Base-by-base conservation (phyloP, 495 filamentous ascomycete genomes). In the Trichocladium uniseriatum region DNA sequence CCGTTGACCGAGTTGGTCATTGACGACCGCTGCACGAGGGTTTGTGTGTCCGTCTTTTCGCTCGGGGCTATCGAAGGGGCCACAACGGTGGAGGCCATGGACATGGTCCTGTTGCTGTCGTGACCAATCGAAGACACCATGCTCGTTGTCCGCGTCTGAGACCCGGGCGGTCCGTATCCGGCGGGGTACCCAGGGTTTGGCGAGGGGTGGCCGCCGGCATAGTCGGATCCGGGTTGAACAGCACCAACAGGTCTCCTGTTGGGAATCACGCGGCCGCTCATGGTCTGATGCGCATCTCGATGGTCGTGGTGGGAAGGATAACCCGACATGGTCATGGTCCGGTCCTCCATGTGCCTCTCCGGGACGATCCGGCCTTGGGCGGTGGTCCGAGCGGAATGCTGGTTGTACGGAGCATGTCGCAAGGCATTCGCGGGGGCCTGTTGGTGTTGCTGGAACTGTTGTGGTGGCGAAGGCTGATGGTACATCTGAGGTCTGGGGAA, bases 311-410 rank as follows among this genome's bases (percentile, higher is more conserved):
- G 69, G 14, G 70, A 65, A 19, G 82, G 75, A 62, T 95, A 95
- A 2, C 84, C 84, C 14, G 82, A 89, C 80, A 99, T 82, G 22
- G 91, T 94, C 92, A 97, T 97, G 42, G 92, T 80, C 42, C 94
- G 78, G 60, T 96, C 90, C 59, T 97, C 83, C 42, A 52, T 37
- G 59, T 92, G 84, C 41, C 89, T 79, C 55, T 95, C 90, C 6
- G 94, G 94, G 1, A 99, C 87, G 21, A 88, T 68, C 43, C 94
- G 79, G 14, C 94, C 94, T 63, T 94, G 87, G 2, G 87, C 87
- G 19, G 90, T 94, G 22, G 89, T 97, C 59, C 88, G 77, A 15
- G 70, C 62, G 29, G 86, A 82, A 46, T 71, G 61, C 18, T 71
- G 63, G 16, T 55, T 70, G 67, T 92, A 89, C 16, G 80, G 82